Conservation (phyloP, 768 basidiomycete species). For the Leccinum disarticulatum region DNA sequence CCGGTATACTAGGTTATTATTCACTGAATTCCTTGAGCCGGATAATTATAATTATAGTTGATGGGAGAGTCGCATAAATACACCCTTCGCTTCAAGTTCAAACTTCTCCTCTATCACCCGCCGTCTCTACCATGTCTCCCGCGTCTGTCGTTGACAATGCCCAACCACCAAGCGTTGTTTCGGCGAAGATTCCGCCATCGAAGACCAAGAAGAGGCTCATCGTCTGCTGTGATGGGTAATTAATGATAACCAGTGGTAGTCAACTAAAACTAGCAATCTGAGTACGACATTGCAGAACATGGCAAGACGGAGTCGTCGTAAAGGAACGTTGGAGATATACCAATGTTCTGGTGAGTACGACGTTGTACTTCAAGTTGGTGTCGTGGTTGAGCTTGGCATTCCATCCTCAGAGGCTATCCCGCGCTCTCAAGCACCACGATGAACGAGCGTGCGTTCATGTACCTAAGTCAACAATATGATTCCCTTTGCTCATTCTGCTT, state of each 20-base stretch:
- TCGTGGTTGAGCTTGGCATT: neutral
- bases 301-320: constrained; percentile 62
- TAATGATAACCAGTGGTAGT: neutral
- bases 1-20: neutral
- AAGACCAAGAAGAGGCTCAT: constrained; percentile 56
- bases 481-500: neutral
- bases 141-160: constrained; percentile 1
- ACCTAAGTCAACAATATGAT: neutral
- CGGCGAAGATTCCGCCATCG: constrained; percentile 1
- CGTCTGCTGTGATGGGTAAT: constrained; percentile 76
- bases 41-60: neutral
- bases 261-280: constrained; percentile 1
- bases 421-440: constrained; percentile 53
- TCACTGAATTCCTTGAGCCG: neutral
- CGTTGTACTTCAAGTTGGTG: neutral
- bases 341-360: constrained; percentile 49
- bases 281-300: constrained; percentile 47
- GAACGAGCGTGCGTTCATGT: constrained; percentile 32
- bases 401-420: constrained; percentile 47
- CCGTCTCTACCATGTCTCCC: constrained; percentile 12
- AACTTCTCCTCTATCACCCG: neutral
- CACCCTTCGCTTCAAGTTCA: neutral
- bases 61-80: constrained; percentile 27
- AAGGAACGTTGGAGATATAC: constrained; percentile 49
- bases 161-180: neutral